Percentiles rank a stretch among this genome's conserved stretches.
Evolutionary conservation across 176 grass and related monocot genomes (phyloP).

Genomic region (Oryza officinalis): DNA sequence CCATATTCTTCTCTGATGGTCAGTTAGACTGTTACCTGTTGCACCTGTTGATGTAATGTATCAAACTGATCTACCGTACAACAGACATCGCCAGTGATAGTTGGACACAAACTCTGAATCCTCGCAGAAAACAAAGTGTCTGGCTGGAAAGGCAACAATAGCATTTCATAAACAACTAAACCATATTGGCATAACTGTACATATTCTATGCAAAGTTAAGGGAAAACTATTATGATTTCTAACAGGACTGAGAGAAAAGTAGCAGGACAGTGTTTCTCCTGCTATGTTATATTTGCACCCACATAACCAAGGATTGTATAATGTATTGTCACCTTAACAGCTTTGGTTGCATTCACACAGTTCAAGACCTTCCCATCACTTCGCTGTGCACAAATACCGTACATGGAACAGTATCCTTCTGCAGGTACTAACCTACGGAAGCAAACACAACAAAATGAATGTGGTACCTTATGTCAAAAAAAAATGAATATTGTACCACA

Average conservation of each 20-base stretch:
- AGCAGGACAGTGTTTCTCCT: slow-evolving; percentile 29
- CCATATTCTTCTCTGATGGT: not conserved
- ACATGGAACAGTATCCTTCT: slow-evolving; percentile 93
- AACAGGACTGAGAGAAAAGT: not conserved
- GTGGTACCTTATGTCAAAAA: too few species aligned
- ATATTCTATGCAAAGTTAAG: slow-evolving; percentile 22
- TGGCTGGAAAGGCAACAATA: slow-evolving; percentile 65
- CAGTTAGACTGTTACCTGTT: slow-evolving; percentile 68
- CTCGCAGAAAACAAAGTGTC: slow-evolving; percentile 79
- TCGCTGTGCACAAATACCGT: slow-evolving; percentile 79
- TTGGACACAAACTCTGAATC: slow-evolving; percentile 98
- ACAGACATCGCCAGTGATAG: slow-evolving; percentile 83
- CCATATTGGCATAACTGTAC: slow-evolving; percentile 7
- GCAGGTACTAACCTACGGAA: slow-evolving; percentile 52
- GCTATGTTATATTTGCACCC: slow-evolving; percentile 24
- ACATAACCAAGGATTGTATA: slow-evolving; percentile 9
- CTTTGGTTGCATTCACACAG: slow-evolving; percentile 72
- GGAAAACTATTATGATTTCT: not conserved
- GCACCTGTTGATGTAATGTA: slow-evolving; percentile 75
- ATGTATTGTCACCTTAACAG: slow-evolving; percentile 68
- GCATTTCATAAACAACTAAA: slow-evolving; percentile 34
- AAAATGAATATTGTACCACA: slow-evolving; percentile 19
- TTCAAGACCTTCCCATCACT: slow-evolving; percentile 89
- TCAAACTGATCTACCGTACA: slow-evolving; percentile 88
- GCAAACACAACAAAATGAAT: slow-evolving; percentile 15